Evolutionary conservation across 2,329 filamentous ascomycete species (phyloP).

Genomic region (Colletotrichum sojae): DNA sequence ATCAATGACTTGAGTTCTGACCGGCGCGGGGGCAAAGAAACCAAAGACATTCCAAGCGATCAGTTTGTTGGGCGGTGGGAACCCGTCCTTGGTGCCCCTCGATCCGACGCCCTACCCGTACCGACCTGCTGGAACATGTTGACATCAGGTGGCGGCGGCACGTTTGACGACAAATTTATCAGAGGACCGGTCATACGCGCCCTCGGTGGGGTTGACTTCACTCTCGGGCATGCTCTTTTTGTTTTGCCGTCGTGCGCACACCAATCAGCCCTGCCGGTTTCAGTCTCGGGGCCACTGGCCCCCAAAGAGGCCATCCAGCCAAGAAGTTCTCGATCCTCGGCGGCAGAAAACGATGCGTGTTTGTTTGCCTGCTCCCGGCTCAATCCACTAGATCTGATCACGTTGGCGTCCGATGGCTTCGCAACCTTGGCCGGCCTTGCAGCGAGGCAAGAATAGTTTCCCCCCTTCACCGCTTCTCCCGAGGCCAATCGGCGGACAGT

Average conservation of each 20-base stretch:
- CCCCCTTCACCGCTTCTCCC: constrained; percentile 27
- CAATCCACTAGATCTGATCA: constrained; percentile 14
- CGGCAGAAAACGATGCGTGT: background rate
- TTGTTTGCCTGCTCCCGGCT: constrained; percentile 8
- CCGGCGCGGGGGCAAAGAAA: background rate
- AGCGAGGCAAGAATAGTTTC: constrained; percentile 13
- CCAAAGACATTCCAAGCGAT: background rate
- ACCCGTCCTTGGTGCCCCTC: background rate
- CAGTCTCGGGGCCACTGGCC: background rate
- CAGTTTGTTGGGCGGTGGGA: constrained; percentile 1
- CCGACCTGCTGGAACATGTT: constrained; percentile 25
- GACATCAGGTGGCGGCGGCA: constrained; percentile 35
- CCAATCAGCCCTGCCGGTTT: constrained; percentile 13
- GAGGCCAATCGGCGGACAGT: constrained; percentile 27
- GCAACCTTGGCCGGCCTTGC: background rate
- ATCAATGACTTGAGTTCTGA: constrained; percentile 5
- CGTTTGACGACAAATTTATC: background rate
- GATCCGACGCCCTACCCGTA: constrained; percentile 4
- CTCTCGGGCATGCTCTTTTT: background rate
- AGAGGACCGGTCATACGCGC: constrained; percentile 5
- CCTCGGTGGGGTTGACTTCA: background rate
- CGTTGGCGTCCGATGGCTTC: constrained; percentile 19
- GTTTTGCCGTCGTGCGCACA: constrained; percentile 2
- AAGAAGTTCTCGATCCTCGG: constrained; percentile 6
- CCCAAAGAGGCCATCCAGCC: constrained; percentile 7